Base-by-base conservation (phyloP, 257 asterid genomes). In the Eucommia ulmoides region DNA sequence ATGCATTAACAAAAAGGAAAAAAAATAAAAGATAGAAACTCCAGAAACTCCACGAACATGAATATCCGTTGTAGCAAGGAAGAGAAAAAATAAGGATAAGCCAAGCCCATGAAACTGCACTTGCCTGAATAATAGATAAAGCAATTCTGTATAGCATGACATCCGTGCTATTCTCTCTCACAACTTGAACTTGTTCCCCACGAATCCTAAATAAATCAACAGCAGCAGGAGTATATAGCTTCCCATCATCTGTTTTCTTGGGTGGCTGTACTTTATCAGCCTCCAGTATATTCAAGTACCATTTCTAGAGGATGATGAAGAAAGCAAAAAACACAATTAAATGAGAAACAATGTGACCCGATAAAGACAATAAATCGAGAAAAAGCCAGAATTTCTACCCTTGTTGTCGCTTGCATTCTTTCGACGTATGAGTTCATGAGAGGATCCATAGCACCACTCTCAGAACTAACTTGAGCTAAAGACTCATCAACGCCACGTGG, bases 361-460 rank as follows among this genome's bases (percentile, higher is more conserved):
- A n/a, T n/a, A n/a, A n/a, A n/a, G n/a, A n/a, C n/a, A n/a, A n/a
- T n/a, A n/a, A n/a, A n/a, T n/a, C n/a, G n/a, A n/a, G n/a, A n/a
- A n/a, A n/a, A n/a, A n/a, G n/a, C n/a, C n/a, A n/a, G n/a, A n/a
- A n/a, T n/a, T 19, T 19, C 22, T 33, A 91, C 99, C 89, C 94
- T 77, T 56, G 97, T 91, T 20, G 95, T 86, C 47, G 99, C 96
- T 73, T 91, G 96, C 99, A 91, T 91, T 74, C 99, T 77, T 65
- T 91, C 99, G 72, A 91, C 94, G 64, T 91, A 91, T 53, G 97
- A 88, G 74, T 91, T 91, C 96, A 91, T 83, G 26, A 91, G 91
- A 56, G 99, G 99, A 66, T 91, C 99, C 99, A 91, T 91, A 59
- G 99, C 89, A 74, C 99, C 99, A 50, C 99, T 91, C 75, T 86